phyloP scores from a whole-genome alignment of 768 basidiomycete genomes.

The Tricholoma flavovirens region DNA sequence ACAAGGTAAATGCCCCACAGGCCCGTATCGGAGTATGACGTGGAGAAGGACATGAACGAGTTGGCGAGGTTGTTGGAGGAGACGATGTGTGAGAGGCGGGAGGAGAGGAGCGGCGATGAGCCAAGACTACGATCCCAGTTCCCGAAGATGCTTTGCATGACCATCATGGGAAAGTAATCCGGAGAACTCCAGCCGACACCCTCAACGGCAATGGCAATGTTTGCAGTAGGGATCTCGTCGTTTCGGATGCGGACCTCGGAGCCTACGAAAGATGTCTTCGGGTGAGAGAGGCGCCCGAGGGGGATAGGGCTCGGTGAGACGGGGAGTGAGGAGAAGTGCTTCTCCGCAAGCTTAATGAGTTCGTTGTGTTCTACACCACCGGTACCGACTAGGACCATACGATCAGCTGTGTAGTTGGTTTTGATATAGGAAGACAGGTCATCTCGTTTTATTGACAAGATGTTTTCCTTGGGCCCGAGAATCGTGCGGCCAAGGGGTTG shows the following conservation, averaged over 20 bases:
- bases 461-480: conserved; percentile 93
- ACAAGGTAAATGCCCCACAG: conserved; percentile 99
- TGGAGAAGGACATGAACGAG: conserved; percentile 99
- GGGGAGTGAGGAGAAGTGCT: conserved; percentile 87
- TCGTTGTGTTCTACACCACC: conserved; percentile 91
- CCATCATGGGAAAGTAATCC: conserved; percentile 99
- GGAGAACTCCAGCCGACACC: conserved; percentile 97
- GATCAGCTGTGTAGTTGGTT: conserved; percentile 97
- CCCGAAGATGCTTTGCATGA: conserved; percentile 95
- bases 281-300: conserved; percentile 73
- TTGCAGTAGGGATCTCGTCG: conserved; percentile 82
- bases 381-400: conserved; percentile 97
- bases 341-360: conserved; percentile 91
- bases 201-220: conserved; percentile 96
- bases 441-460: conserved; percentile 88
- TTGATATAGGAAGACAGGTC: conserved; percentile 90
- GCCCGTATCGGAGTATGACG: conserved; percentile 97
- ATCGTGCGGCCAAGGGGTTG: conserved; percentile 97
- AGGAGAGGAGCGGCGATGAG: conserved; percentile 82
- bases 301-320: conserved; percentile 84
- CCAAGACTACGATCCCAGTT: conserved; percentile 99
- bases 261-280: conserved; percentile 81
- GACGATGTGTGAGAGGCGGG: conserved; percentile 86
- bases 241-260: conserved; percentile 95
- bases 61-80: conserved; percentile 95